A percentile compares a stretch with the other conserved stretches of the same genome.
phyloP scores from a whole-genome alignment of 371 early-diverging fungal species.

The Mucor sp. region DNA sequence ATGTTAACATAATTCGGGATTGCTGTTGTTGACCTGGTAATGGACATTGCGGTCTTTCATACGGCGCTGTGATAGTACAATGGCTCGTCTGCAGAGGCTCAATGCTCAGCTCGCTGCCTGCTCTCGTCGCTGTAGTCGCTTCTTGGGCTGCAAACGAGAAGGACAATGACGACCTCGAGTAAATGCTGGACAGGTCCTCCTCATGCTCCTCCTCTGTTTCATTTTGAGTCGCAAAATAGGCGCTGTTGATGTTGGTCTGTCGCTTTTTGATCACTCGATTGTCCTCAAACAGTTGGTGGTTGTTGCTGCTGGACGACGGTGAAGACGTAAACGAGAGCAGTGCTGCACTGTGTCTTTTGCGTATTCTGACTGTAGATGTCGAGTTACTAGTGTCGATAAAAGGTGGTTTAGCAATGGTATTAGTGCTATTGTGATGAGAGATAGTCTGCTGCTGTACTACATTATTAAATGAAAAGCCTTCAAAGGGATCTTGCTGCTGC shows the following conservation, averaged over 20 bases:
- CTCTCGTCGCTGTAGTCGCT: neutral
- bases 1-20: neutral
- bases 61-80: neutral
- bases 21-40: constrained; percentile 11
- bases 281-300: neutral
- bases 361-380: constrained; percentile 6
- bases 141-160: constrained; percentile 8
- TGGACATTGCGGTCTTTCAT: constrained; percentile 18
- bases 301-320: neutral
- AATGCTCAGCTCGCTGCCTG: constrained; percentile 5
- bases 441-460: neutral
- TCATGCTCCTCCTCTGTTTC: constrained; percentile 29
- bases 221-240: neutral
- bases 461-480: constrained; percentile 31
- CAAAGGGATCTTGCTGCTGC: constrained; percentile 29
- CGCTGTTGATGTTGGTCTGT: constrained; percentile 1
- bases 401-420: neutral
- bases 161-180: constrained; percentile 8
- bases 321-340: constrained; percentile 9
- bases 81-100: neutral
- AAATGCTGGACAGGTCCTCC: constrained; percentile 22
- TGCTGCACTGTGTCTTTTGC: constrained; percentile 39
- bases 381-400: neutral
- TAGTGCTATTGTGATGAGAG: too few relatives aligned
- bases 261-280: constrained; percentile 11